These are phyloP conservation scores for Globisporangium polare DNA, from an alignment of 352 stramenopile genomes.

Conservation along the genomic window DNA sequence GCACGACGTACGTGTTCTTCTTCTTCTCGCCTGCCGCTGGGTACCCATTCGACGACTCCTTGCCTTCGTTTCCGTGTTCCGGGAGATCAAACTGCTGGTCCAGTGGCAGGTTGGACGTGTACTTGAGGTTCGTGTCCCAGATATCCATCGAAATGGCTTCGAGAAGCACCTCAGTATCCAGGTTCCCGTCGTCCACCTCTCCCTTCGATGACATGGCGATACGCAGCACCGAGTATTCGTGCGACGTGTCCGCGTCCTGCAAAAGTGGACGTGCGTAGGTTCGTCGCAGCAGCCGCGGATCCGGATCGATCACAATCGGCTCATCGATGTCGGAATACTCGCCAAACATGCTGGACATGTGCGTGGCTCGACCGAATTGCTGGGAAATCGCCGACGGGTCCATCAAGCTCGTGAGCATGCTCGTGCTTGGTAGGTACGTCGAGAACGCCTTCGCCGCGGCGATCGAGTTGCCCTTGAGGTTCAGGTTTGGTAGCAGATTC, in stretches of 20 bases:
- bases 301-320: slow-evolving; percentile 61
- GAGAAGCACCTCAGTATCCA: slow-evolving; percentile 75
- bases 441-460: slow-evolving; percentile 72
- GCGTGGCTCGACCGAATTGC: slow-evolving; percentile 29
- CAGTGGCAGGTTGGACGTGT: slow-evolving; percentile 72
- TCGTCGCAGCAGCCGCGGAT: slow-evolving; percentile 29
- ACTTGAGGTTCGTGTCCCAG: slow-evolving; percentile 81
- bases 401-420: slow-evolving; percentile 73
- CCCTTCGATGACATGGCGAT: slow-evolving; percentile 78
- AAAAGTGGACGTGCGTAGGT: slow-evolving; percentile 29
- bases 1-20: background rate
- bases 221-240: slow-evolving; percentile 66
- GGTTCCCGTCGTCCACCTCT: slow-evolving; percentile 46
- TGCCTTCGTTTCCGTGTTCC: slow-evolving; percentile 24
- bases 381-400: slow-evolving; percentile 58
- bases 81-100: slow-evolving; percentile 60
- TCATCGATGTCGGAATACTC: slow-evolving; percentile 51
- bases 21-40: background rate
- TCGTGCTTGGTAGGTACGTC: slow-evolving; percentile 62
- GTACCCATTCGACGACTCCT: background rate
- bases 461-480: slow-evolving; percentile 47
- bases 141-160: slow-evolving; percentile 88
- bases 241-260: slow-evolving; percentile 24
- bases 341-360: slow-evolving; percentile 51
- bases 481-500: slow-evolving; percentile 55